Conservation (phyloP, 345 rosid species). For the Gossypium ekmanianum region DNA sequence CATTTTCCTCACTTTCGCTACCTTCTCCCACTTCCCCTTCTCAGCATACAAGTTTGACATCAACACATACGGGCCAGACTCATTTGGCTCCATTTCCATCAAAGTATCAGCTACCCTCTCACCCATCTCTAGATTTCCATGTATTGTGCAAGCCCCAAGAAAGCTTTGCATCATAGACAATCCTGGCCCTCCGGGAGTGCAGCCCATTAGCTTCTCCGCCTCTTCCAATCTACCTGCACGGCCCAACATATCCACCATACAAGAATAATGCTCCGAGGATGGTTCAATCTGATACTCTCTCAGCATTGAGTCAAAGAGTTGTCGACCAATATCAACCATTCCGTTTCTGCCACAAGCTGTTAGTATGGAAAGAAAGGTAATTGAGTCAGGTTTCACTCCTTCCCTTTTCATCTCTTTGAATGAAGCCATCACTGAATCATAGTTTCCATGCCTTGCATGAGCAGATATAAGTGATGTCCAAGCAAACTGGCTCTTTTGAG, state of each 20-base stretch:
- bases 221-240: not conserved
- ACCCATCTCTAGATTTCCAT: not conserved
- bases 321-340: not conserved
- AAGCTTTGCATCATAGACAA: not conserved
- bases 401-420: not conserved
- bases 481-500: not conserved
- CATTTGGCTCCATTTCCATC: not conserved
- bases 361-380: not conserved
- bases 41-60: not conserved
- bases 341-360: not conserved
- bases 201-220: not conserved
- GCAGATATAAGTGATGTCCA: constrained; percentile 1
- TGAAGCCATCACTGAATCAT: not conserved
- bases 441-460: not conserved
- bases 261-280: not conserved
- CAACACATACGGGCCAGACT: not conserved
- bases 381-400: not conserved
- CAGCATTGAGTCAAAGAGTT: not conserved
- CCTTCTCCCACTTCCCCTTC: not conserved
- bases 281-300: not conserved
- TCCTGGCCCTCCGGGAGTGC: not conserved
- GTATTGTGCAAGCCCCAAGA: not conserved
- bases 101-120: not conserved
- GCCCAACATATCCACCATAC: not conserved
- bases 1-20: not conserved